Conservation (phyloP, 202 grass and related monocot species). For the Bolboschoenoplectus hybrid region DNA sequence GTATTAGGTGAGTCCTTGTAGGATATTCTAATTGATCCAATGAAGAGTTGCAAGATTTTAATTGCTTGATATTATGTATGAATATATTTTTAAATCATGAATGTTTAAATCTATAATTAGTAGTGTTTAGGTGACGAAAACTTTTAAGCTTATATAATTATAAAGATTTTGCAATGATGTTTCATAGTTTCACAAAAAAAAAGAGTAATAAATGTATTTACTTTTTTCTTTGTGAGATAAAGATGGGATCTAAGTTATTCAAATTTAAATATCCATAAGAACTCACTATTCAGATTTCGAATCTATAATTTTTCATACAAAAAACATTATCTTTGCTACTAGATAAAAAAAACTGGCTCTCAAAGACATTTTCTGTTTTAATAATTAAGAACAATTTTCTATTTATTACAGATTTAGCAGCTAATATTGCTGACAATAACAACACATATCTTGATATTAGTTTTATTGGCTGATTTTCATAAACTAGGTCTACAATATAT, state of each 20-base stretch:
- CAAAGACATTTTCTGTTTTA: neutral
- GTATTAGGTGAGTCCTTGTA: conserved; percentile 4
- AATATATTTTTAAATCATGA: neutral
- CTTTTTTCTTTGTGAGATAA: too few species aligned
- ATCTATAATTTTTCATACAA: too few species aligned
- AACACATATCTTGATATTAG: neutral
- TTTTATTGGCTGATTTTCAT: neutral
- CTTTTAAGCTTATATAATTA: neutral
- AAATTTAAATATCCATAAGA: too few species aligned
- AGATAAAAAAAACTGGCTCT: too few species aligned
- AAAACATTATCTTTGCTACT: too few species aligned
- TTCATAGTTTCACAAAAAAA: neutral
- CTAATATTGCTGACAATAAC: neutral
- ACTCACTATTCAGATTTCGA: too few species aligned
- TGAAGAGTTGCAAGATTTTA: neutral
- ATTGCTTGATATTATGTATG: neutral
- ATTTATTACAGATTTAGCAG: neutral
- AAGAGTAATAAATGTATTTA: neutral
- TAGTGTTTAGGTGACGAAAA: neutral
- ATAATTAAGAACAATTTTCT: neutral
- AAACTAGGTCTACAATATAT: too few species aligned
- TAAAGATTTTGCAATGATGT: neutral
- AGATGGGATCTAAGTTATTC: too few species aligned
- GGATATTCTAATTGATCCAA: neutral
- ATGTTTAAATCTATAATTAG: neutral